Evolutionary conservation across 2,329 filamentous ascomycete genomes (phyloP).

Genomic region (Alternaria sp.): DNA sequence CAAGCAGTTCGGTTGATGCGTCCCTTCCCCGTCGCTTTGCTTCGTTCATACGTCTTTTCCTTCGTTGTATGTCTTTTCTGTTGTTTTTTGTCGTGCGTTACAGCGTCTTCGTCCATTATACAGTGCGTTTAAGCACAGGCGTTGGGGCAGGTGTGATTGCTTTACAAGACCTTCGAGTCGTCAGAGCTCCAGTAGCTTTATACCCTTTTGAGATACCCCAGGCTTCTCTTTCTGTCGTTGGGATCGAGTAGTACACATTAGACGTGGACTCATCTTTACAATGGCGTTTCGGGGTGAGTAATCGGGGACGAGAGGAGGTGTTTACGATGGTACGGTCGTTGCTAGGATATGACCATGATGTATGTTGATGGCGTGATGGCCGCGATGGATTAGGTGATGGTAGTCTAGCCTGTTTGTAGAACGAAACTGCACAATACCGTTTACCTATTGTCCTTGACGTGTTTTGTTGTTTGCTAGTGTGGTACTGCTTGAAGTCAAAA

Average conservation of each 20-base stretch:
- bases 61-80: conserved; percentile 24
- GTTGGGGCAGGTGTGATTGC: conserved; percentile 12
- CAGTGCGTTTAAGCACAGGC: conserved; percentile 28
- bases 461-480: not conserved
- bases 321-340: conserved; percentile 7
- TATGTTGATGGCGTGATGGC: conserved; percentile 9
- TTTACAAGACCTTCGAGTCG: conserved; percentile 3
- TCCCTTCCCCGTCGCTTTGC: not conserved
- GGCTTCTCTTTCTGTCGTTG: conserved; percentile 19
- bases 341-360: not conserved
- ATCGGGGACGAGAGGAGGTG: conserved; percentile 6
- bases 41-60: conserved; percentile 21
- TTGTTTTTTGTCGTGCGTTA: conserved; percentile 16
- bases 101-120: conserved; percentile 29
- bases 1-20: conserved; percentile 45
- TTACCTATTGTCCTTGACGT: not conserved
- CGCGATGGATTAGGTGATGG: not conserved
- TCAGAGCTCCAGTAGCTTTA: conserved; percentile 21
- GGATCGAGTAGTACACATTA: conserved; percentile 22
- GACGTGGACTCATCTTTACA: conserved; percentile 17
- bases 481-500: not conserved
- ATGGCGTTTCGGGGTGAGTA: conserved; percentile 12
- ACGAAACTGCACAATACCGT: not conserved
- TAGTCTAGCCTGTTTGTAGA: conserved; percentile 7
- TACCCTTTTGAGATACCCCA: conserved; percentile 36